Percentiles rank a stretch among this genome's conserved stretches.
Evolutionary conservation across 2,329 filamentous ascomycete genomes (phyloP).

Genomic region (Aspergillus nomiae): DNA sequence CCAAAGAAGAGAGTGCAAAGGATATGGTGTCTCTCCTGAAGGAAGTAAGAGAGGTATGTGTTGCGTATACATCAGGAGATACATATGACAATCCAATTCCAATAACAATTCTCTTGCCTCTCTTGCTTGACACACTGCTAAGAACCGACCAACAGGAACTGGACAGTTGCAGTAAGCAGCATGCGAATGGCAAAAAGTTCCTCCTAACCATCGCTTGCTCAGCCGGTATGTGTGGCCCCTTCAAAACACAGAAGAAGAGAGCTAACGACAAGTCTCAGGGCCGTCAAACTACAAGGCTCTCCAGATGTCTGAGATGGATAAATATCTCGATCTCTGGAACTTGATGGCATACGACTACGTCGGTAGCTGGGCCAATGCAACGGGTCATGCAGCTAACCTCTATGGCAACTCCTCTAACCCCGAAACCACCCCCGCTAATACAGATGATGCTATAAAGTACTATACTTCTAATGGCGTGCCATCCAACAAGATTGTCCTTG

Average conservation of each 20-base stretch:
- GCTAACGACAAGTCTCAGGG: conserved; percentile 29
- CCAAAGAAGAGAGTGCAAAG: conserved; percentile 33
- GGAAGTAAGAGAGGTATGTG: conserved; percentile 32
- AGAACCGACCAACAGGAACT: conserved; percentile 33
- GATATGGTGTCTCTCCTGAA: conserved; percentile 40
- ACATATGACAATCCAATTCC: no score
- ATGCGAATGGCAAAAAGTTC: conserved; percentile 41
- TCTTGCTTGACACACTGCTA: neutral
- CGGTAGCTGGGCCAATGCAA: conserved; percentile 72
- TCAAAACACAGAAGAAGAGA: neutral
- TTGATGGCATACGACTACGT: conserved; percentile 84
- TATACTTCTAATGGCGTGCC: conserved; percentile 69
- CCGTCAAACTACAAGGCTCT: conserved; percentile 47
- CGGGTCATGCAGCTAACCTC: conserved; percentile 82
- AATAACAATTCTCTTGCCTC: rapidly evolving
- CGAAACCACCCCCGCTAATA: conserved; percentile 74
- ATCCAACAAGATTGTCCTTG: conserved; percentile 75
- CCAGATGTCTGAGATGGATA: conserved; percentile 48
- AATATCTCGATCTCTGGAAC: conserved; percentile 55
- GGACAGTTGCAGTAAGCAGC: conserved; percentile 39
- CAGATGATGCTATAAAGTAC: conserved; percentile 67
- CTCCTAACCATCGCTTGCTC: conserved; percentile 51
- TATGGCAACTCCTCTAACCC: conserved; percentile 62
- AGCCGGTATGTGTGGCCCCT: conserved; percentile 33
- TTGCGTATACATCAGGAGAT: neutral